These are phyloP conservation scores for Penicillium argentinense DNA, from an alignment of 495 filamentous ascomycete species.

Conservation along the genomic window DNA sequence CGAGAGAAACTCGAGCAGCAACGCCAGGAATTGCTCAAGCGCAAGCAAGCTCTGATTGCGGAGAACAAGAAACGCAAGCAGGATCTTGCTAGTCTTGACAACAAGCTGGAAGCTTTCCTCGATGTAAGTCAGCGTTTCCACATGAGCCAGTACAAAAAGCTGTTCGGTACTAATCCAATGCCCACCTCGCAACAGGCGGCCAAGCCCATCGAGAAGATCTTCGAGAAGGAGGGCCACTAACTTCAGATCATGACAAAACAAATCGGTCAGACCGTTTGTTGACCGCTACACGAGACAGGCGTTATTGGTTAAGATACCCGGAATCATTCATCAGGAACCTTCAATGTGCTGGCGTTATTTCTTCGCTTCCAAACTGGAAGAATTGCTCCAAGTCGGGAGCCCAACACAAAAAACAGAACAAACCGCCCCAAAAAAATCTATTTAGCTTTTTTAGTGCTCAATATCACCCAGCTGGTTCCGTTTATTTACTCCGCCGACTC, in stretches of 20 bases:
- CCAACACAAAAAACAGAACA: too few relatives aligned
- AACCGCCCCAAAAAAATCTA: too few relatives aligned
- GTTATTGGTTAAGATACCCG: slow-evolving; percentile 41
- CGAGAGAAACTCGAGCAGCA: slow-evolving; percentile 85
- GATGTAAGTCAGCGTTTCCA: too few relatives aligned
- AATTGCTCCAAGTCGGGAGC: too few relatives aligned
- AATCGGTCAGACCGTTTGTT: slow-evolving; percentile 6
- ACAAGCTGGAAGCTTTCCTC: slow-evolving; percentile 88
- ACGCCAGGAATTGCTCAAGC: slow-evolving; percentile 80
- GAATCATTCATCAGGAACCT: slow-evolving; percentile 9
- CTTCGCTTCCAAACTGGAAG: too few relatives aligned
- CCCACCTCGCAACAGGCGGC: too few relatives aligned
- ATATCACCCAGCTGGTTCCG: too few relatives aligned
- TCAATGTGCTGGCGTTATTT: background rate
- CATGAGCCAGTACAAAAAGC: too few relatives aligned
- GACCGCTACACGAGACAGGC: slow-evolving; percentile 26
- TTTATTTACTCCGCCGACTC: too few relatives aligned
- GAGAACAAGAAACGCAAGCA: slow-evolving; percentile 96
- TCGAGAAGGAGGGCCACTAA: slow-evolving; percentile 84
- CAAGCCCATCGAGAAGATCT: slow-evolving; percentile 80
- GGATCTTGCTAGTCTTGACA: slow-evolving; percentile 82
- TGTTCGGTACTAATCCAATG: too few relatives aligned
- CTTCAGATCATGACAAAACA: slow-evolving; percentile 40
- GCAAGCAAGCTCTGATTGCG: slow-evolving; percentile 86
- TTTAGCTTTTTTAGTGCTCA: too few relatives aligned